Conservation (phyloP, 2,329 filamentous ascomycete genomes). For the Xylaria sp. region DNA sequence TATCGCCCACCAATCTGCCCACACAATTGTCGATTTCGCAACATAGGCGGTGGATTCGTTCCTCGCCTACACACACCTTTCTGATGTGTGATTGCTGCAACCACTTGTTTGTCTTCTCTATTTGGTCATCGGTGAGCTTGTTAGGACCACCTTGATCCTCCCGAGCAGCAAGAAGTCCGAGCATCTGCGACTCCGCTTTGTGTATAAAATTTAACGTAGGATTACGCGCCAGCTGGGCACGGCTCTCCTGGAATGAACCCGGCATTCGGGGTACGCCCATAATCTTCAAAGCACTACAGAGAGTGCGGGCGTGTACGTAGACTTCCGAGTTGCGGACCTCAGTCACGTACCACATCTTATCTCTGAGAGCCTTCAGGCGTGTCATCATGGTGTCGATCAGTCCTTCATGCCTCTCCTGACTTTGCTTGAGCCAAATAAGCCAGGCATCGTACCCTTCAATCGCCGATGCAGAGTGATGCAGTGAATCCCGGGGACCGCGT, state of each 20-base stretch:
- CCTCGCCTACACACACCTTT: slow-evolving; percentile 94
- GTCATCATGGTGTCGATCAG: slow-evolving; percentile 79
- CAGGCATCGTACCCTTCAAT: slow-evolving; percentile 83
- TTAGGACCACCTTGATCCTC: slow-evolving; percentile 90
- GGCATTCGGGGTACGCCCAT: slow-evolving; percentile 78
- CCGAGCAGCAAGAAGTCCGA: slow-evolving; percentile 85
- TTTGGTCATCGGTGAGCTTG: slow-evolving; percentile 95
- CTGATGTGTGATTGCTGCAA: slow-evolving; percentile 83
- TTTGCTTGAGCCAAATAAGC: slow-evolving; percentile 85
- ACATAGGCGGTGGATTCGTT: slow-evolving; percentile 92
- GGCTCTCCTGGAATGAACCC: slow-evolving; percentile 61
- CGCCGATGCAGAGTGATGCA: slow-evolving; percentile 74
- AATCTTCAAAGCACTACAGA: slow-evolving; percentile 86
- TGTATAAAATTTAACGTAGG: slow-evolving; percentile 73
- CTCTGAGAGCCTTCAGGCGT: slow-evolving; percentile 77
- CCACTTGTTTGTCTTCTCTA: slow-evolving; percentile 85
- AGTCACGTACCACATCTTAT: slow-evolving; percentile 99
- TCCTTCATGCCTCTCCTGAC: slow-evolving; percentile 79
- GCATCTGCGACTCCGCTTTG: slow-evolving; percentile 83
- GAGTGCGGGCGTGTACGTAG: slow-evolving; percentile 87
- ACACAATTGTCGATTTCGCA: slow-evolving; percentile 90
- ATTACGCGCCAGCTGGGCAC: slow-evolving; percentile 59
- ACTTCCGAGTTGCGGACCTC: slow-evolving; percentile 90
- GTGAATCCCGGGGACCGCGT: slow-evolving; percentile 74
- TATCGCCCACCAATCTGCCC: slow-evolving; percentile 84